Percentiles rank a stretch among this genome's conserved stretches.
phyloP scores from a whole-genome alignment of 441 rosid species.

The Erodium texanum region DNA sequence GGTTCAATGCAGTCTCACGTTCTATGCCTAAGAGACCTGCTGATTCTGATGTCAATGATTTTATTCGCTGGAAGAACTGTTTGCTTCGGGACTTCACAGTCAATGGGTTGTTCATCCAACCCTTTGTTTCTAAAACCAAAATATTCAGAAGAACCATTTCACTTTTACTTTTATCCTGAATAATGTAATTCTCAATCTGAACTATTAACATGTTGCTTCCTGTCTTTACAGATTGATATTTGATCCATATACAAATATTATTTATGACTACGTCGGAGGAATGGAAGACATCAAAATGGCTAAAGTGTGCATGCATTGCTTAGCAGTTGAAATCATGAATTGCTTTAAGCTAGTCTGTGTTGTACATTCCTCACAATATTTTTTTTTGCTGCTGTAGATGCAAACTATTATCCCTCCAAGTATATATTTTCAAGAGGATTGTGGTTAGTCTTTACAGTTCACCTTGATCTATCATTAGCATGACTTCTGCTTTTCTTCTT shows the following conservation, averaged over 20 bases:
- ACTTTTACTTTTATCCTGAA: not conserved
- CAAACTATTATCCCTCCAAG: constrained; percentile 64
- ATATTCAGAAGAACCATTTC: constrained; percentile 7
- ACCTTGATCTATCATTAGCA: not conserved
- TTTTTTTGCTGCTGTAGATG: constrained; percentile 36
- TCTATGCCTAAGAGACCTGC: constrained; percentile 28
- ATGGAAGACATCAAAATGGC: constrained; percentile 75
- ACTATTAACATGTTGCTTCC: constrained; percentile 13
- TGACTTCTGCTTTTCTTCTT: not conserved
- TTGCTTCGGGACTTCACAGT: constrained; percentile 82
- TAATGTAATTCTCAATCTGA: not conserved
- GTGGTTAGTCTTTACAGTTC: constrained; percentile 41
- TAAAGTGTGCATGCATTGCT: constrained; percentile 70
- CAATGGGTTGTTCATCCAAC: constrained; percentile 46
- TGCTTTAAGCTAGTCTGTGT: constrained; percentile 12
- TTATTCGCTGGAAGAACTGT: constrained; percentile 63
- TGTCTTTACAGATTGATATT: constrained; percentile 60
- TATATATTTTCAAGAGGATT: constrained; percentile 72
- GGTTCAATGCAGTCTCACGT: constrained; percentile 20
- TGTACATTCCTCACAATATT: constrained; percentile 20
- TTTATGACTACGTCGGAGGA: constrained; percentile 85
- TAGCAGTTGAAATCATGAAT: constrained; percentile 19
- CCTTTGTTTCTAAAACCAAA: constrained; percentile 15
- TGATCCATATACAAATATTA: constrained; percentile 71
- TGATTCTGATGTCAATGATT: constrained; percentile 48